These are phyloP conservation scores for Flaveria linearis DNA, from an alignment of 129 eudicot genomes.

Conservation along the genomic window DNA sequence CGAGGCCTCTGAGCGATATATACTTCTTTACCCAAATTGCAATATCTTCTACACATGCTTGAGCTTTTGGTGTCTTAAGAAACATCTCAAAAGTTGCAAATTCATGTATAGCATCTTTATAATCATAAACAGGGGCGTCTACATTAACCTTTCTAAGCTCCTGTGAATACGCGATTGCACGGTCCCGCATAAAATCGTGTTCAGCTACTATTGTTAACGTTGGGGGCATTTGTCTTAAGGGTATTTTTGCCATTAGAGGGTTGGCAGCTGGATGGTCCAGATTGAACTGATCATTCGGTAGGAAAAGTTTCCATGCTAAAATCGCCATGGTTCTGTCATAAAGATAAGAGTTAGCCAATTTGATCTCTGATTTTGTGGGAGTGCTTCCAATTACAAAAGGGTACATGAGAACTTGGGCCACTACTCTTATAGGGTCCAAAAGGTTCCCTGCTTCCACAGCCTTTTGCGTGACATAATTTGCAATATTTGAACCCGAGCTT, in stretches of 20 bases:
- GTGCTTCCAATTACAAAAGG: slow-evolving; percentile 78
- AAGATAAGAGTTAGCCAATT: slow-evolving; percentile 65
- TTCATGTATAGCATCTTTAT: slow-evolving; percentile 83
- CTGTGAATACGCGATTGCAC: slow-evolving; percentile 80
- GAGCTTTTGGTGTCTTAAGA: slow-evolving; percentile 77
- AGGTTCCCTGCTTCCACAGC: slow-evolving; percentile 69
- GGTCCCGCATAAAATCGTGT: slow-evolving; percentile 93
- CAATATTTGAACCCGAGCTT: slow-evolving; percentile 88
- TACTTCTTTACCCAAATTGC: slow-evolving; percentile 92
- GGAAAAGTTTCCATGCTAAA: slow-evolving; percentile 77
- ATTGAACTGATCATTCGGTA: slow-evolving; percentile 64
- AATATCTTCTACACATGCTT: slow-evolving; percentile 88
- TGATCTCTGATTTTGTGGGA: slow-evolving; percentile 82
- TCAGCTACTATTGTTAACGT: slow-evolving; percentile 81
- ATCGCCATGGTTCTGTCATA: slow-evolving; percentile 63
- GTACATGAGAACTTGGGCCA: slow-evolving; percentile 90
- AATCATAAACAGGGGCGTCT: slow-evolving; percentile 86
- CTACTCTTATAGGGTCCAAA: slow-evolving; percentile 73
- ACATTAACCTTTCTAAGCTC: slow-evolving; percentile 84
- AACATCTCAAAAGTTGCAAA: slow-evolving; percentile 84
- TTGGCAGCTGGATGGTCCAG: slow-evolving; percentile 85
- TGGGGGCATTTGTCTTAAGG: slow-evolving; percentile 72
- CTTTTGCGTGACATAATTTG: slow-evolving; percentile 66
- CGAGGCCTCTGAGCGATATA: slow-evolving; percentile 83
- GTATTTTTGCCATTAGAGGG: slow-evolving; percentile 54